Evolutionary conservation across 2,329 filamentous ascomycete species (phyloP).

Genomic region (Cercospora sp.): DNA sequence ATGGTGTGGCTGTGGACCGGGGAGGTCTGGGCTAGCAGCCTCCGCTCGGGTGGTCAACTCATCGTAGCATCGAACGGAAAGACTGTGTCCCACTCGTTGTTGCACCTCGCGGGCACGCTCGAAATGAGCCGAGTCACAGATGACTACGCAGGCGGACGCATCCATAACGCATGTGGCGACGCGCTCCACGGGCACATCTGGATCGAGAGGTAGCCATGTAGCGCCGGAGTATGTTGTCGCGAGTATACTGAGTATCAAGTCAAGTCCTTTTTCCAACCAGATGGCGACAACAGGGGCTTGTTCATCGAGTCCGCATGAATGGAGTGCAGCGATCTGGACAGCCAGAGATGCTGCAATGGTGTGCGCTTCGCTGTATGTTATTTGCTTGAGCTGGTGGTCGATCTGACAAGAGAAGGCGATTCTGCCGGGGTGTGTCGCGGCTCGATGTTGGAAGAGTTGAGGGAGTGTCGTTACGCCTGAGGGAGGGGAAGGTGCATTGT

Average conservation of each 20-base stretch:
- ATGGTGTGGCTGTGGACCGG: slow-evolving; percentile 21
- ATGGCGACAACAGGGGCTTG: slow-evolving; percentile 25
- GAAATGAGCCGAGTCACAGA: slow-evolving; percentile 26
- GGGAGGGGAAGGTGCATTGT: slow-evolving; percentile 23
- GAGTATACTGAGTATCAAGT: slow-evolving; percentile 29
- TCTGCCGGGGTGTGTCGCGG: slow-evolving; percentile 18
- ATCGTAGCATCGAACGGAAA: slow-evolving; percentile 21
- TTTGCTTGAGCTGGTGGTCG: slow-evolving; percentile 17
- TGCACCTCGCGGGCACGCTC: slow-evolving; percentile 23
- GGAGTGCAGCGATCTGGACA: slow-evolving; percentile 16
- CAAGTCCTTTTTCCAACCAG: slow-evolving; percentile 30
- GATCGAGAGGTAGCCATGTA: slow-evolving; percentile 32
- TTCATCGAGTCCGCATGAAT: neutral
- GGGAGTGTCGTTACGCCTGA: slow-evolving; percentile 26
- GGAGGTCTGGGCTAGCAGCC: neutral
- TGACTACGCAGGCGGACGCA: slow-evolving; percentile 23
- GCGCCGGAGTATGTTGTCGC: slow-evolving; percentile 31
- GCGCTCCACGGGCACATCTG: slow-evolving; percentile 30
- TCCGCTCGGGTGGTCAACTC: slow-evolving; percentile 5
- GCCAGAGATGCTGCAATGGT: slow-evolving; percentile 23
- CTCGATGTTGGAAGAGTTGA: slow-evolving; percentile 24
- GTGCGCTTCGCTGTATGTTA: slow-evolving; percentile 29
- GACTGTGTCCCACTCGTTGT: slow-evolving; percentile 9
- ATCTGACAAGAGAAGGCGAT: slow-evolving; percentile 28
- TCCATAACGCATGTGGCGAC: slow-evolving; percentile 26